These are phyloP conservation scores for Nigrospora sphaerica DNA, from an alignment of 2,329 filamentous ascomycete species.

Conservation along the genomic window DNA sequence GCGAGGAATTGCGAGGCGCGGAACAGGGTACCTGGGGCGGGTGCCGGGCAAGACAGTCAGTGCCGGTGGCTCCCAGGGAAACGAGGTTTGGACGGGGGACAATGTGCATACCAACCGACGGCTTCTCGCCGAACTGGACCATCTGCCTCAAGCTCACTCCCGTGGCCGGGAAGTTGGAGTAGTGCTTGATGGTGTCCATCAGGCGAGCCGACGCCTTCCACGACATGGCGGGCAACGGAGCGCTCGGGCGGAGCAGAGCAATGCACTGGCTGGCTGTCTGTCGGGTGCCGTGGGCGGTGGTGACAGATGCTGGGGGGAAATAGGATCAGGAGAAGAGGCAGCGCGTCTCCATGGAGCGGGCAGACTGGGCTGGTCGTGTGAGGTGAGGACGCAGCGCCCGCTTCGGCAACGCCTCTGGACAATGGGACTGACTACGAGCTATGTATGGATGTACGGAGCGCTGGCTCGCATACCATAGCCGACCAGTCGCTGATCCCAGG, in stretches of 20 bases:
- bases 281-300: no score
- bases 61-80: no score
- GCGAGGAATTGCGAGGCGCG: slow-evolving; percentile 96
- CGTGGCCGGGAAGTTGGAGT: slow-evolving; percentile 93
- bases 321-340: not conserved
- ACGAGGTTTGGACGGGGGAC: not conserved
- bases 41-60: no score
- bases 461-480: no score
- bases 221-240: slow-evolving; percentile 58
- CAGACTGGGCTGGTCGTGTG: not conserved
- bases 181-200: slow-evolving; percentile 97
- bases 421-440: no score
- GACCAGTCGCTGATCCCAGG: no score
- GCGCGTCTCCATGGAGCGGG: slow-evolving; percentile 1
- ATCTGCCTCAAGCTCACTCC: slow-evolving; percentile 96
- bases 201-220: slow-evolving; percentile 86
- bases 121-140: slow-evolving; percentile 96
- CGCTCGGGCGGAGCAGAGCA: slow-evolving; percentile 8
- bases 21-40: slow-evolving; percentile 73
- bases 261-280: no score
- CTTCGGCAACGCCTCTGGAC: not conserved
- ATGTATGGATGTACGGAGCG: no score
- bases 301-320: not conserved
- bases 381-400: not conserved
- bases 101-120: slow-evolving; percentile 67